phyloP scores from a whole-genome alignment of 106 monocot species.

The Platanthera guangdongensis region DNA sequence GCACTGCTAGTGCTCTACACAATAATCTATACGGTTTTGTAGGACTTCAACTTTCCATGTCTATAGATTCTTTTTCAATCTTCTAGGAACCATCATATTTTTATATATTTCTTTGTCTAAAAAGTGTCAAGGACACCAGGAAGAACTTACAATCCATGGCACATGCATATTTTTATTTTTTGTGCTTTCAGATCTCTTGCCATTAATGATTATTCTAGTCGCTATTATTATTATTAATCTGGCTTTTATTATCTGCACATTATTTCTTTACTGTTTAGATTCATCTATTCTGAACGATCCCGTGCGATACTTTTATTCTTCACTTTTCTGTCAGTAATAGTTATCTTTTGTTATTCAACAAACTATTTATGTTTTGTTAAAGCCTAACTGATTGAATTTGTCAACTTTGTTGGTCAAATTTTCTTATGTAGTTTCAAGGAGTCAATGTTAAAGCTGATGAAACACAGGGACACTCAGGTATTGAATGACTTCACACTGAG shows the following conservation, averaged over 20 bases:
- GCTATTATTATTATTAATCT: background rate
- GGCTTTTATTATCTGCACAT: background rate
- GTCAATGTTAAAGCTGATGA: slow-evolving; percentile 56
- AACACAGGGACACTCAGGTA: slow-evolving; percentile 77
- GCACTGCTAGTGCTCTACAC: no score
- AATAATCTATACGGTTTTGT: no score
- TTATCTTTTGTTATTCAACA: background rate
- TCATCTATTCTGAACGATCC: background rate
- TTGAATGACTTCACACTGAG: background rate
- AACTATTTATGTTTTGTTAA: background rate
- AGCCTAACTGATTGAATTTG: background rate
- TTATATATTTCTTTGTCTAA: no score
- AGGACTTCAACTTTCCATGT: no score
- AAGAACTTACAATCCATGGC: no score
- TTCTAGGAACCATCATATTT: no score
- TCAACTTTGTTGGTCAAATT: slow-evolving; percentile 1
- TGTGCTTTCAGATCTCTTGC: background rate
- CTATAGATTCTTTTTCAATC: no score
- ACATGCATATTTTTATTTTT: background rate
- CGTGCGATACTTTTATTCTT: background rate
- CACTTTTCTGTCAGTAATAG: background rate
- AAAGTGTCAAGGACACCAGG: no score
- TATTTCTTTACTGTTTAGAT: background rate
- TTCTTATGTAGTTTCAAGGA: slow-evolving; percentile 73
- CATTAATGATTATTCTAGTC: background rate